Evolutionary conservation across 202 grass and related monocot species (phyloP).

Genomic region (Panicum hallii): DNA sequence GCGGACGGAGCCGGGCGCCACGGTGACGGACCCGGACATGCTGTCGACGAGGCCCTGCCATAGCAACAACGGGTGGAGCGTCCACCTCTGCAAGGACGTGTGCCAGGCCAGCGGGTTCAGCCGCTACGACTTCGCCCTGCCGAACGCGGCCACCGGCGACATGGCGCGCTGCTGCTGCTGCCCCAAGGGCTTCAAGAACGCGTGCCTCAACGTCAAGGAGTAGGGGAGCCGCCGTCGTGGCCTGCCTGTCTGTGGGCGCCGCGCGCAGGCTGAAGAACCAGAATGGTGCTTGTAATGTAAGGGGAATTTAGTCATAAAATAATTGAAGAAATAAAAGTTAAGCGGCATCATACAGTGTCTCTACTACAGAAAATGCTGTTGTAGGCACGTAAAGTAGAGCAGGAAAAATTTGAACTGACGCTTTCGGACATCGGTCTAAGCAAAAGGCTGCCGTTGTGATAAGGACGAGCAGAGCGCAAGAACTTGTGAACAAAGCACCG

Average conservation of each 20-base stretch:
- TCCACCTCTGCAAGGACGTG: slow-evolving; percentile 7
- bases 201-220: neutral
- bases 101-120: neutral
- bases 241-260: neutral
- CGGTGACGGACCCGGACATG: neutral
- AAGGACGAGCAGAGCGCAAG: no score
- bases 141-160: neutral
- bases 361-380: no score
- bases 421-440: no score
- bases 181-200: neutral
- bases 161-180: slow-evolving; percentile 4
- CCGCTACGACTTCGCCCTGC: neutral
- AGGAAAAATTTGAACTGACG: no score
- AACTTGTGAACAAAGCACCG: no score
- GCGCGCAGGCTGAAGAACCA: neutral
- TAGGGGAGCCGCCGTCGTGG: neutral
- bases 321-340: neutral
- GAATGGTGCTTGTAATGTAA: neutral
- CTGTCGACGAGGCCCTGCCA: neutral
- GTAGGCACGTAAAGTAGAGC: no score
- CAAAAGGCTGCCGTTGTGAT: no score
- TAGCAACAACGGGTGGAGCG: slow-evolving; percentile 15
- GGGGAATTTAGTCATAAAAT: neutral
- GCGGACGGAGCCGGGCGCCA: neutral
- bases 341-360: neutral